These are phyloP conservation scores for Lachnellula suecica DNA, from an alignment of 2,329 filamentous ascomycete genomes.

Conservation along the genomic window DNA sequence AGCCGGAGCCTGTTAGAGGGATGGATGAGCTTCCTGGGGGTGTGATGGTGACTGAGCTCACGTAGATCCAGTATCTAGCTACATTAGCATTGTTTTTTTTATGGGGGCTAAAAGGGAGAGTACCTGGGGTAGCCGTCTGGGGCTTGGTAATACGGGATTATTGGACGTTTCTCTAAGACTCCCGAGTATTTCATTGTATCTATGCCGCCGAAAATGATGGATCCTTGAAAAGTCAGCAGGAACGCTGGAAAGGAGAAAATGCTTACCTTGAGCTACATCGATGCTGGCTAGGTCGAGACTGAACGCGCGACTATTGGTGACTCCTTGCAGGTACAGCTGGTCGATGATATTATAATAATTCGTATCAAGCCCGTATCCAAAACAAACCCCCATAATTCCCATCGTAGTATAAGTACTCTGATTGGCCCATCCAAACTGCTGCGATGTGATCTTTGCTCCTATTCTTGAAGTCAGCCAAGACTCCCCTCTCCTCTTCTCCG, in stretches of 20 bases:
- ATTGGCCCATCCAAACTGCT: constrained; percentile 11
- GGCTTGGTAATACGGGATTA: constrained; percentile 7
- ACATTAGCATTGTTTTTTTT: background rate
- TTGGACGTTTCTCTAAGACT: constrained; percentile 13
- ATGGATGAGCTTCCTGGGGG: constrained; percentile 4
- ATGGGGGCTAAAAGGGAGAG: background rate
- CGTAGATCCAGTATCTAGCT: constrained; percentile 20
- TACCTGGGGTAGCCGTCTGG: constrained; percentile 13
- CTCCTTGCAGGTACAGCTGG: constrained; percentile 11
- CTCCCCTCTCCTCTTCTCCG: background rate
- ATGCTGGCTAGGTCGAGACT: constrained; percentile 15
- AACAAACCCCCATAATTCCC: constrained; percentile 18
- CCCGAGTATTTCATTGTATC: constrained; percentile 21
- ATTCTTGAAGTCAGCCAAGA: background rate
- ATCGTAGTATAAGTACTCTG: constrained; percentile 1
- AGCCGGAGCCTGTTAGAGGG: background rate
- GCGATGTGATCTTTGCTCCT: constrained; percentile 3
- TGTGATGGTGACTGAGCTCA: constrained; percentile 16
- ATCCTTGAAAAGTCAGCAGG: constrained; percentile 5
- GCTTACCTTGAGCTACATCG: constrained; percentile 14
- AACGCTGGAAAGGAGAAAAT: background rate
- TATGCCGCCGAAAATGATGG: constrained; percentile 24
- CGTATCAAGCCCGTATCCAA: constrained; percentile 4
- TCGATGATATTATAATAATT: constrained; percentile 20
- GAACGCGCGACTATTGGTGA: constrained; percentile 18